These are phyloP conservation scores for Podaxis mareebaensis DNA, from an alignment of 768 basidiomycete genomes.

Conservation along the genomic window DNA sequence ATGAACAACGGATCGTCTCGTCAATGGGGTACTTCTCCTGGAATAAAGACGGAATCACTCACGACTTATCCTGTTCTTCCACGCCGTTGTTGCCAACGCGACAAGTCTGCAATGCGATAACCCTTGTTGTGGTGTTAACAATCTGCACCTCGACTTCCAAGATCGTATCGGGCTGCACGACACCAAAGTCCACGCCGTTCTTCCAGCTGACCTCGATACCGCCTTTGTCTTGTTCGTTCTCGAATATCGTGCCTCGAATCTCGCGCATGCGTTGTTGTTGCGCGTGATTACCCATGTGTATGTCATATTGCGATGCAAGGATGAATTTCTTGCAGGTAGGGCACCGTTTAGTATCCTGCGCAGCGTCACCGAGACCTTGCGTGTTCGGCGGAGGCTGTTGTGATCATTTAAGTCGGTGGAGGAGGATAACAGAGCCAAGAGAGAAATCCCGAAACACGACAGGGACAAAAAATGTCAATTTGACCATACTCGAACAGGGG, in stretches of 20 bases:
- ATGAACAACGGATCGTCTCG: background rate
- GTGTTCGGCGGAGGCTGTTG: slow-evolving; percentile 8
- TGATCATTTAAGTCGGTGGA: background rate
- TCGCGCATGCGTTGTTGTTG: slow-evolving; percentile 29
- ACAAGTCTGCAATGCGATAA: slow-evolving; percentile 25
- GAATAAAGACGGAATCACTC: slow-evolving; percentile 7
- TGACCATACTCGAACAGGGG: background rate
- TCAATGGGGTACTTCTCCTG: background rate
- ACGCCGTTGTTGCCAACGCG: slow-evolving; percentile 24
- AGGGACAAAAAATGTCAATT: background rate
- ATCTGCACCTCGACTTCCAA: slow-evolving; percentile 29
- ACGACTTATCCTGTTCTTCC: slow-evolving; percentile 27
- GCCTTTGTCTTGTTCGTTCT: slow-evolving; percentile 48
- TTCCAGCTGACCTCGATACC: slow-evolving; percentile 41
- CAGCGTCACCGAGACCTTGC: background rate
- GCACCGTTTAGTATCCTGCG: slow-evolving; percentile 22
- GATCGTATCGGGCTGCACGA: slow-evolving; percentile 36
- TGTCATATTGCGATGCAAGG: slow-evolving; percentile 21
- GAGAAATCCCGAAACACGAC: background rate
- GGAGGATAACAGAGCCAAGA: background rate
- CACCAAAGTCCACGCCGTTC: slow-evolving; percentile 47
- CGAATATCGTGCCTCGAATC: slow-evolving; percentile 34
- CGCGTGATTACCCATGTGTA: slow-evolving; percentile 32
- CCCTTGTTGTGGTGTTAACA: slow-evolving; percentile 20
- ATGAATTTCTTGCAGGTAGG: slow-evolving; percentile 28